Evolutionary conservation across 768 basidiomycete species (phyloP).

Genomic region (Auricularia cornea): DNA sequence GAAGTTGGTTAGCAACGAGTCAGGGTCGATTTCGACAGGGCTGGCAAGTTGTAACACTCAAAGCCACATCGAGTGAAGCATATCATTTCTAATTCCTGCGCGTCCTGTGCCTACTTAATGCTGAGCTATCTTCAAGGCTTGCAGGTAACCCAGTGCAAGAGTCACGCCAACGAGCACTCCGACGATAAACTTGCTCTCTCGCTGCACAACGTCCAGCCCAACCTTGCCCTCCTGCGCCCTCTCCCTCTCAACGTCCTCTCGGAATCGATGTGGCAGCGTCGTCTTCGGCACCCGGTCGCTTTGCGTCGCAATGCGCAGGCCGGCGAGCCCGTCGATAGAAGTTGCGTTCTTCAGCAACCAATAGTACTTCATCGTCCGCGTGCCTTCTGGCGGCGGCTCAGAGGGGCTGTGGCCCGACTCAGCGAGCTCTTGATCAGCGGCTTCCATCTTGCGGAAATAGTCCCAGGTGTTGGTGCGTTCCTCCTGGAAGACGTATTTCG

Average conservation of each 20-base stretch:
- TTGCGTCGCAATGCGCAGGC: constrained; percentile 15
- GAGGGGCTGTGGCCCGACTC: constrained; percentile 3
- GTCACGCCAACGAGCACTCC: too few relatives aligned
- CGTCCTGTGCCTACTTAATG: too few relatives aligned
- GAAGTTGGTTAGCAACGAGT: too few relatives aligned
- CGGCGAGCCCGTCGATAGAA: constrained; percentile 54
- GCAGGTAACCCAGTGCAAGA: too few relatives aligned
- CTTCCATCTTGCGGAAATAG: constrained; percentile 38
- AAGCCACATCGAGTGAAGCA: too few relatives aligned
- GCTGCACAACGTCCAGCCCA: not conserved
- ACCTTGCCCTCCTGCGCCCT: not conserved
- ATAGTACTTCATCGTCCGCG: constrained; percentile 37
- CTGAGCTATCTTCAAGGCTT: too few relatives aligned
- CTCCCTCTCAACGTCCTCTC: not conserved
- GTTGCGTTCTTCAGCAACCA: constrained; percentile 42
- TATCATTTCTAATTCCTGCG: too few relatives aligned
- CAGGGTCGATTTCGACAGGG: too few relatives aligned
- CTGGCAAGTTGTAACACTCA: too few relatives aligned
- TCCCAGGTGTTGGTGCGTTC: constrained; percentile 47
- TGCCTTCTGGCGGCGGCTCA: constrained; percentile 3
- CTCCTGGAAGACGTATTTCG: constrained; percentile 47
- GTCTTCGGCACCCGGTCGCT: not conserved
- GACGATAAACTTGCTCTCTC: not conserved
- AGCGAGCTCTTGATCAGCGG: constrained; percentile 26
- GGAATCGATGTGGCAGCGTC: not conserved